Base-by-base conservation (phyloP, 352 stramenopile genomes). In the Thraustochytrium striatum region DNA sequence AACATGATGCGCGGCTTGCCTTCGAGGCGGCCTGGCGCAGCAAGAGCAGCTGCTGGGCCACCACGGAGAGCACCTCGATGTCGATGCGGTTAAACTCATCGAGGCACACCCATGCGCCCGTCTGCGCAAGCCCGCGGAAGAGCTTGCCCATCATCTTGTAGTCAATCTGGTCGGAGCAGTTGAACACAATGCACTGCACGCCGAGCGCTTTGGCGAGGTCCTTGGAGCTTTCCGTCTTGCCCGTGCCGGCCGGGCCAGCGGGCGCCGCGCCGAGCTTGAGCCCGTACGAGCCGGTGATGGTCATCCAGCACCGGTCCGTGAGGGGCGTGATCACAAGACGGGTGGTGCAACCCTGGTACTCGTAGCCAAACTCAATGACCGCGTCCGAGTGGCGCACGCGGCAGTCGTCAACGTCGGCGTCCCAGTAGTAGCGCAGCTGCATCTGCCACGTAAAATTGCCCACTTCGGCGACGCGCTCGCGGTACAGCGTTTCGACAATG, bases 31-130 rank as follows among this genome's bases (percentile, higher is more conserved):
- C 87, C 58, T 89, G 72, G 32, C 84, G 61, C n/a, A 90, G 72
- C 30, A 91, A 88, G 1, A 95, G 83, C n/a, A 97, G 88, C 84
- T 96, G 92, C 58, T 96, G 91, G 0, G 92, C 92, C 32, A 97
- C 92, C 5, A 97, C 92, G 0, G 91, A 96, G 3, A 97, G 84
- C 58, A 97, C 92, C 11, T 92, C 91, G 35, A 97, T 86, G 72
- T 96, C 89, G 32, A 98, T 97, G 1, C 93, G 90, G 72, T 97
- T 97, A 69, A 98, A 97, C 72, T 97, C 93, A 50, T 97, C 93
- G 30, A 98, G 84, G 78, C 91, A 96, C 11, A 89, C 88, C 91
- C 91, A 96, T 1, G 92, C 94, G 2, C 93, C 92, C 5, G 89
- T 91, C 86, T 96, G 90, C n/a, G 90, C 94, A 2, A 97, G 81